Evolutionary conservation across 2,329 filamentous ascomycete genomes (phyloP), one percentile per base, ranked within the genome.

Genomic region (Aspergillus texensis): DNA sequence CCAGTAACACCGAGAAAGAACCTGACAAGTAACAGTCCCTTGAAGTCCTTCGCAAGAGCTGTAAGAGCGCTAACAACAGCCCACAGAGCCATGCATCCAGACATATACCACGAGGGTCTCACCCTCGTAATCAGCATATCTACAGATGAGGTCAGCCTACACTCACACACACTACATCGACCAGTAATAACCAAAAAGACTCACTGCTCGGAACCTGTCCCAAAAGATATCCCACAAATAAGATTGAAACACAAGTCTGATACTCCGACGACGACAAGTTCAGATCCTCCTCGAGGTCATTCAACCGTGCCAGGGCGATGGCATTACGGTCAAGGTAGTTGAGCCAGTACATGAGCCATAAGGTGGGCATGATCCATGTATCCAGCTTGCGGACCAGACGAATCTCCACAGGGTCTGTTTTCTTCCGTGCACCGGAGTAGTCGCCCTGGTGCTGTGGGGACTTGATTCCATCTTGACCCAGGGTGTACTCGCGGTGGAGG

Each of bases 101-200:
- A 74, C 63, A 84, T 79, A 67, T 83, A 84, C 12, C 79, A 68
- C 1, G 79, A 80, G 0, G 82, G 82, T 28, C 77, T 67, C 39
- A 73, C 65, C 50, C 69, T 65, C 10, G 72, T 76, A 48, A 81
- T 76, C 59, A 78, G 76, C 62, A 70, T 69, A 63, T 70, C 65
- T 68, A 28, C 45, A 4, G 28, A 11, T 12, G 10, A 12, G 30
- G 55, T 46, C 19, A n/a, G 34, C 14, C 14, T 16, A 36, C 2
- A 36, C 12, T 16, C 1, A 1, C 14, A 36, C 2, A 0, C 14
- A 16, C 6, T 36, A 16, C 34, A 6, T 16, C 14, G 24, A 34
- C 11, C 16, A 8, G 6, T 10, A 39, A 32, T 11, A 12, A 11
- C 11, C 2, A 12, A 34, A 16, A 24, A n/a, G 3, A 63, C 63